Evolutionary conservation across 2,329 filamentous ascomycete species (phyloP), one percentile per base, ranked within the genome.

Genomic region (Cladorrhinum sp.): DNA sequence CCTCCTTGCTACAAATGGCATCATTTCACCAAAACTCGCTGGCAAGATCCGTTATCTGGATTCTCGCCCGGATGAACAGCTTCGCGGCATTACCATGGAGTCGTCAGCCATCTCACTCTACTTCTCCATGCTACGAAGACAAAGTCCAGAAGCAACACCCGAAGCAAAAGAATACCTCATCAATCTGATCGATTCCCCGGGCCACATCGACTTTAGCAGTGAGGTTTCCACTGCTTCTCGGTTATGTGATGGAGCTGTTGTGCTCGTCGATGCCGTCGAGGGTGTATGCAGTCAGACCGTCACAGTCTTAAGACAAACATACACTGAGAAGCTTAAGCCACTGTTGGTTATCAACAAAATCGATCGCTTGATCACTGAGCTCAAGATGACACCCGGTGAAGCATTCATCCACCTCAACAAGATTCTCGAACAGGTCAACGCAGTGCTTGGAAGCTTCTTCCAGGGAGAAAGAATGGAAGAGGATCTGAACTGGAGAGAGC

Each of bases 61-160:
- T 77, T 98, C 95, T 22, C 84, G 95, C 49, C 93, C 93, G 1
- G 95, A 99, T 76, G 95, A 99, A 75, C 95, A 99, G 77, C 84
- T 91, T 16, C 89, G 95, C 66, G 95, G 95, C 59, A 99, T 99
- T 72, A 99, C 95, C n/a, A 99, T 99, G 95, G 95, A 99, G 75
- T 98, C 95, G 0, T 98, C 93, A 5, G 95, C 95, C 64, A 99
- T 99, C 65, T 98, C 95, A 0, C 81, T 99, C 32, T 96, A 90
- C 76, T 99, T 99, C 74, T 96, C 93, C 36, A 91, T 98, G 83
- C 79, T 96, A 57, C 85, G 93, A 67, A 85, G 91, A 67, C 79
- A 85, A 38, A 80, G 84, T 1, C 87, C 89, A 1, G 87, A 92
- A 16, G 85, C 85, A 5, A 72, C 80, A 13, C 88, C 91, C 0